Conservation (phyloP, 352 stramenopile genomes). For the Hyaloperonospora arabidopsidis region DNA sequence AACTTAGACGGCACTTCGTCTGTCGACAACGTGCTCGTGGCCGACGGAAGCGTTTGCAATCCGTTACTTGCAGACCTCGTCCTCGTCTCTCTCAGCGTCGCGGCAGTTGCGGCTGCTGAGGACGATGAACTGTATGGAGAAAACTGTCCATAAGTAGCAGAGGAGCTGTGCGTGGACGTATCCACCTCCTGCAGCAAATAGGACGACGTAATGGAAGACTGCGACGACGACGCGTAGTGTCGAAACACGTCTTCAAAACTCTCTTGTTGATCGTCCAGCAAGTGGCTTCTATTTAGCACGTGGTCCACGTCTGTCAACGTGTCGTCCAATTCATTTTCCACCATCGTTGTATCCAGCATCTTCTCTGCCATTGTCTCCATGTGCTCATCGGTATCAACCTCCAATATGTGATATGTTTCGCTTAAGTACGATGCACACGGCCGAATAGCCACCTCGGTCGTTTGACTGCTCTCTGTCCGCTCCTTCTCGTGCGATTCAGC, state of each 20-base stretch:
- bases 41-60: conserved; percentile 3
- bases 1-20: conserved; percentile 38
- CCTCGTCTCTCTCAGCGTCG: conserved; percentile 2
- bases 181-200: conserved; percentile 37
- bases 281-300: conserved; percentile 26
- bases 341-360: conserved; percentile 40
- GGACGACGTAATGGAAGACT: conserved; percentile 40
- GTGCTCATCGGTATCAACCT: conserved; percentile 28
- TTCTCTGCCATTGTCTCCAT: conserved; percentile 33
- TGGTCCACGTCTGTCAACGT: conserved; percentile 14
- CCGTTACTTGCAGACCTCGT: not conserved
- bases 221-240: conserved; percentile 48
- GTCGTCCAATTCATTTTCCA: conserved; percentile 16
- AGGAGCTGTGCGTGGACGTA: conserved; percentile 31
- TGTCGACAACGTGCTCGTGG: conserved; percentile 12
- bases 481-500: not conserved
- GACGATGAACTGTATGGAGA: conserved; percentile 25
- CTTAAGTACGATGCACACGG: conserved; percentile 4
- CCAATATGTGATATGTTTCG: conserved; percentile 11
- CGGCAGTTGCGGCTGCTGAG: conserved; percentile 16
- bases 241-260: conserved; percentile 51
- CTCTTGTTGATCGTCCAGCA: conserved; percentile 37
- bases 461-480: not conserved
- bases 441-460: not conserved
- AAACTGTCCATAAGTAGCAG: conserved; percentile 18